phyloP scores from a whole-genome alignment of 2,329 filamentous ascomycete species.

The Nannizziopsis arthrosporioides region DNA sequence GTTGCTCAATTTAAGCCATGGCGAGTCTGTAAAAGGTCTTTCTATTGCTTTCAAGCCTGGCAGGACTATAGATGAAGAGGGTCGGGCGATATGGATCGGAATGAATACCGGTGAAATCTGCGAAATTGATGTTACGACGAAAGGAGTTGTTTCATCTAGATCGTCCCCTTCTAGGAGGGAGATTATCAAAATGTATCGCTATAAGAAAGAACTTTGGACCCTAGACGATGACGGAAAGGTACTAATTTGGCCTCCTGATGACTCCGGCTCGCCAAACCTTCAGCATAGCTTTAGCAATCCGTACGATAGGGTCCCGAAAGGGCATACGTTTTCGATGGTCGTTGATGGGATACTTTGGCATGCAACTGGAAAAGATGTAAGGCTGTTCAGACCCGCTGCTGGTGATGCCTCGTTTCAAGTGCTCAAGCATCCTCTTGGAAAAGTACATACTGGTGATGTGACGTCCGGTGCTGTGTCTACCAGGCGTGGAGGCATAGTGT shows the following conservation, averaged over 20 bases:
- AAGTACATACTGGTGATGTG: constrained; percentile 69
- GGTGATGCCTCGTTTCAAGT: constrained; percentile 66
- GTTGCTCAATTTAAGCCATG: constrained; percentile 68
- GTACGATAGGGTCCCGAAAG: constrained; percentile 60
- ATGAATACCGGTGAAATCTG: constrained; percentile 78
- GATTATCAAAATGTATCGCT: constrained; percentile 72
- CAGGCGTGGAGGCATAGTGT: constrained; percentile 65
- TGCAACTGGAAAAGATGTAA: constrained; percentile 73
- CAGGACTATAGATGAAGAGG: constrained; percentile 65
- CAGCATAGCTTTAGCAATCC: constrained; percentile 57
- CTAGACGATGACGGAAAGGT: constrained; percentile 80
- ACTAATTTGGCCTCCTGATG: constrained; percentile 74
- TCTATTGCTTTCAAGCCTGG: constrained; percentile 79
- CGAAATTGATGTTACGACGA: constrained; percentile 70
- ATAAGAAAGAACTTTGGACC: constrained; percentile 85
- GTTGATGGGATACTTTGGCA: constrained; percentile 81
- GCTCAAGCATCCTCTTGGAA: constrained; percentile 55
- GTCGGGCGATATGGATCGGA: constrained; percentile 74
- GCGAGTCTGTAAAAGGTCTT: constrained; percentile 71
- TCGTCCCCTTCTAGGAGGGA: constrained; percentile 66
- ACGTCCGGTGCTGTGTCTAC: constrained; percentile 69
- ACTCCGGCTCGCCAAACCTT: constrained; percentile 61
- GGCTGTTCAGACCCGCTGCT: constrained; percentile 64
- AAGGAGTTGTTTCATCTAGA: constrained; percentile 58
- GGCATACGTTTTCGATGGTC: constrained; percentile 78